Base-by-base conservation (phyloP, 768 basidiomycete genomes). In the Lactarius akahatsu region DNA sequence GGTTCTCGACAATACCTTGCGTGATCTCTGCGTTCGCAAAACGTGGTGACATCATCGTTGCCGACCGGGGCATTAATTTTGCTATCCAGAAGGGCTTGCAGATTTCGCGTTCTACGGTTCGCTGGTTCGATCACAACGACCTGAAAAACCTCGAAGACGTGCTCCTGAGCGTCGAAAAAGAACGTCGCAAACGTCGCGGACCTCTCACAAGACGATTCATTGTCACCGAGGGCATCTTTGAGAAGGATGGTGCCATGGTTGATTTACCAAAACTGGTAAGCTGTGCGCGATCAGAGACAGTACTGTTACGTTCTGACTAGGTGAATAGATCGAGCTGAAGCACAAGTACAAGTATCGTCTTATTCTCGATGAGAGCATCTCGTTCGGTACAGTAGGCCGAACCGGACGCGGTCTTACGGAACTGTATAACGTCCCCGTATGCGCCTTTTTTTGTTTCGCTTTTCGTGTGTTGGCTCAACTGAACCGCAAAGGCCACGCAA, bases 1-100 rank as follows among this genome's bases (percentile, higher is more conserved):
- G 88, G 15, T 98, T 96, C 76, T 87, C 92, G 10, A 94, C 94
- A 63, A 87, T 94, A 69, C 87, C 92, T 4, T 96, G 94, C 18
- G 94, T 96, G 72, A 97, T 98, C 66, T 94, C 97, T 0, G 93
- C 97, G 1, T 99, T 98, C 78, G 93, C 91, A 82, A 98, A 99
- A 76, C 87, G 96, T 68, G 96, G 95, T 2, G 96, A 99, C 73
- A 87, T 99, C 73, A 96, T 99, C 73, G 92, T 99, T n/a, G 95
- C 94, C 4, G 96, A 99, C 77, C 87, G 94, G n/a, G 86, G 89
- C n/a, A 88, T 95, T 71, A 96, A 92, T 77, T 94, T 98, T 76
- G 88, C 92, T 18, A 92, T 98, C 62, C 96, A 98, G 76, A 96
- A 95, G 77, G 97, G 96, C 20, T 86, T 98, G 34, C 91, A 96